A percentile compares a stretch with the other conserved stretches of the same genome.
Conservation (phyloP, 2,329 filamentous ascomycete species). For the Pseudogymnoascus sp. region DNA sequence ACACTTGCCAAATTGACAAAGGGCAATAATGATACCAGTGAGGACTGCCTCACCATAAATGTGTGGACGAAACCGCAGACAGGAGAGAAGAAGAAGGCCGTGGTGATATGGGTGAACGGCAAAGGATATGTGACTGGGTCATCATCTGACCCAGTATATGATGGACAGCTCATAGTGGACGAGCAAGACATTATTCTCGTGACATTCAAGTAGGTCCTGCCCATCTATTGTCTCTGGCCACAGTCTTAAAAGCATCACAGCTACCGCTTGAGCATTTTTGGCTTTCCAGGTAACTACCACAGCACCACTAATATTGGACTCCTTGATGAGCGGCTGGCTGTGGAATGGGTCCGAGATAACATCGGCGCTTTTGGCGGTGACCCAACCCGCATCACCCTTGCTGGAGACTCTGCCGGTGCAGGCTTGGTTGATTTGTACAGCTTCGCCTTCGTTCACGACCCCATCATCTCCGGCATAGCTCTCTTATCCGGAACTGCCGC, state of each 20-base stretch:
- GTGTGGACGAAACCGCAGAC: slow-evolving; percentile 19
- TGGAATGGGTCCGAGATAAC: slow-evolving; percentile 55
- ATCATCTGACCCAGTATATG: slow-evolving; percentile 34
- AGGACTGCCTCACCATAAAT: slow-evolving; percentile 26
- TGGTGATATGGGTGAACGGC: slow-evolving; percentile 39
- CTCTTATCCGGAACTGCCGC: slow-evolving; percentile 18
- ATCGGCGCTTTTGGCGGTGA: slow-evolving; percentile 55
- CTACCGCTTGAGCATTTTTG: slow-evolving; percentile 34
- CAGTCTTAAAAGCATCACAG: slow-evolving; percentile 17
- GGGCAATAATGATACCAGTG: slow-evolving; percentile 9
- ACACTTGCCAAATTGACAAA: slow-evolving; percentile 12
- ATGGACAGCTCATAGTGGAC: slow-evolving; percentile 37
- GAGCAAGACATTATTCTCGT: slow-evolving; percentile 40
- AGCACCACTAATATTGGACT: slow-evolving; percentile 49
- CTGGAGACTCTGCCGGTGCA: slow-evolving; percentile 48
- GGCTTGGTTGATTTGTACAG: slow-evolving; percentile 42
- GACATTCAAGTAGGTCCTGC: slow-evolving; percentile 38
- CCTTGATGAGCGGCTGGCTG: slow-evolving; percentile 51
- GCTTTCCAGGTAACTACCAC: slow-evolving; percentile 29
- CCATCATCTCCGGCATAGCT: slow-evolving; percentile 25
- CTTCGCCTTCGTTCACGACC: slow-evolving; percentile 28
- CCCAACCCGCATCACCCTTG: slow-evolving; percentile 44
- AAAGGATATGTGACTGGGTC: slow-evolving; percentile 36
- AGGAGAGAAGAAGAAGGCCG: slow-evolving; percentile 30
- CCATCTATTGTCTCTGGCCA: slow-evolving; percentile 21